Percentiles rank a stretch among this genome's conserved stretches.
Conservation (phyloP, 2,329 filamentous ascomycete genomes). For the Aspergillus persii region DNA sequence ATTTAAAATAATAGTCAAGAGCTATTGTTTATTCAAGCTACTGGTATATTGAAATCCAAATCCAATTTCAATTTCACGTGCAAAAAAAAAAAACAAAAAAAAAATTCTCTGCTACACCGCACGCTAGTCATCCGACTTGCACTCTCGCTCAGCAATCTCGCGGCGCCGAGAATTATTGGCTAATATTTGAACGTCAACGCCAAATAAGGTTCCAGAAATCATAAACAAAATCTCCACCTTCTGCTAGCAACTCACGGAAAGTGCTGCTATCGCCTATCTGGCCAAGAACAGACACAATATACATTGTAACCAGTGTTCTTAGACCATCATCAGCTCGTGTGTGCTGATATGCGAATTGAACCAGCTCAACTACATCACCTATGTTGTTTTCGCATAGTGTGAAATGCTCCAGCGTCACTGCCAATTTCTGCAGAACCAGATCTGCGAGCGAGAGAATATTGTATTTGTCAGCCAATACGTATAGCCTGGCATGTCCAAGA, state of each 20-base stretch:
- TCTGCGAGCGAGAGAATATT: conserved; percentile 32
- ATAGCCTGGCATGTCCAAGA: conserved; percentile 40
- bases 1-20: too few relatives aligned
- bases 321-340: conserved; percentile 24
- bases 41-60: too few relatives aligned
- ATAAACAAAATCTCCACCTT: conserved; percentile 18
- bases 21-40: too few relatives aligned
- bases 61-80: too few relatives aligned
- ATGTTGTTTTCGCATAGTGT: conserved; percentile 26
- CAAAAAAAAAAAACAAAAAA: too few relatives aligned
- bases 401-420: conserved; percentile 30
- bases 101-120: too few relatives aligned
- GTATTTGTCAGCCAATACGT: conserved; percentile 43
- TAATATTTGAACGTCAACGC: not conserved
- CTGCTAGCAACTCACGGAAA: conserved; percentile 16
- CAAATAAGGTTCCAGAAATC: conserved; percentile 14
- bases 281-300: conserved; percentile 21
- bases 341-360: conserved; percentile 38
- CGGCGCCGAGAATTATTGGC: too few relatives aligned
- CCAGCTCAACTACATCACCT: conserved; percentile 30
- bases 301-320: conserved; percentile 19
- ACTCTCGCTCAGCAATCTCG: too few relatives aligned
- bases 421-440: conserved; percentile 34
- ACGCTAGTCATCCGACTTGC: too few relatives aligned
- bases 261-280: conserved; percentile 11